Percentiles rank a stretch among this genome's conserved stretches.
phyloP scores from a whole-genome alignment of 768 basidiomycete genomes.

The Termitomyces sp. region DNA sequence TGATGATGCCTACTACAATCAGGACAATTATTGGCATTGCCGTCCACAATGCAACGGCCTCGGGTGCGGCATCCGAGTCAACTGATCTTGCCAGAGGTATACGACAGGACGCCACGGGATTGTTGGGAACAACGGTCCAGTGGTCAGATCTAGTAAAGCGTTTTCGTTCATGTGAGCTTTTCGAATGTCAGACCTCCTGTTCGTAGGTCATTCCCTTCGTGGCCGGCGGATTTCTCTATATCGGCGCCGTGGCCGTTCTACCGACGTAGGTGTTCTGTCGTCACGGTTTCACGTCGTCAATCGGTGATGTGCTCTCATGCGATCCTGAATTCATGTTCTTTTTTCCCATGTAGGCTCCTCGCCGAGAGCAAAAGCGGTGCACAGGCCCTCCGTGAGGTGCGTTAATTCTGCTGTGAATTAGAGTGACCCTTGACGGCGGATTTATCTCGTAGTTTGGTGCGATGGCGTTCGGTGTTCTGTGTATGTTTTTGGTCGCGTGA shows the following conservation, averaged over 20 bases:
- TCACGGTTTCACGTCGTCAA: not conserved
- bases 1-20: constrained; percentile 16
- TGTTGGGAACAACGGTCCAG: constrained; percentile 82
- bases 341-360: constrained; percentile 47
- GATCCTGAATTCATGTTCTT: constrained; percentile 11
- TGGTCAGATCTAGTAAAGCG: constrained; percentile 74
- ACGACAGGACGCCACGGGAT: constrained; percentile 69
- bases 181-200: constrained; percentile 4
- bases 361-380: constrained; percentile 84
- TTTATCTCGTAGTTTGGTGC: constrained; percentile 69
- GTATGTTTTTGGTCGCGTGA: constrained; percentile 93
- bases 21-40: constrained; percentile 89
- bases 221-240: constrained; percentile 90
- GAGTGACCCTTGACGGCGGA: constrained; percentile 8
- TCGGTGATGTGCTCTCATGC: not conserved
- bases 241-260: constrained; percentile 88
- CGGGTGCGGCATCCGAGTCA: constrained; percentile 37
- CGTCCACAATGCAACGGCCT: constrained; percentile 72
- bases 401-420: constrained; percentile 19
- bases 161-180: constrained; percentile 7
- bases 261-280: constrained; percentile 65
- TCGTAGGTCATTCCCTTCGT: constrained; percentile 83
- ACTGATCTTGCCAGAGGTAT: constrained; percentile 75
- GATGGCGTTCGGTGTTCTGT: constrained; percentile 86
- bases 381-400: constrained; percentile 89